phyloP scores from a whole-genome alignment of 75 land plant genomes.

The Pinus taeda region DNA sequence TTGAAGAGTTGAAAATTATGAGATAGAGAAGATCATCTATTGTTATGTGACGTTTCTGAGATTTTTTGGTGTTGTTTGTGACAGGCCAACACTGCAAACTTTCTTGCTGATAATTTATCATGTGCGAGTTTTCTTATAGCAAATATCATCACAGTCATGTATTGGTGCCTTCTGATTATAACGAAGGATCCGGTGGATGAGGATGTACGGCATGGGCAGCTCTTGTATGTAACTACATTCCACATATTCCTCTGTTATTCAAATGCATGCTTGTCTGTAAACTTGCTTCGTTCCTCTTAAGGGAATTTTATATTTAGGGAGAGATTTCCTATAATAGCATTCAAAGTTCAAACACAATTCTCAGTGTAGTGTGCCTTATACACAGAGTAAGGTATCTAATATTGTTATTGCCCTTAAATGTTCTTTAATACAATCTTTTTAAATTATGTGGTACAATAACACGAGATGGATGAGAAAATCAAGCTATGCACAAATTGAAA shows the following conservation, averaged over 20 bases:
- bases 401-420: too few relatives aligned
- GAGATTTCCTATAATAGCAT: not conserved
- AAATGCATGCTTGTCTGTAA: not conserved
- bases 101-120: slow-evolving; percentile 29
- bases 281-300: not conserved
- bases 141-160: slow-evolving; percentile 33
- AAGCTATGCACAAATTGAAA: not conserved
- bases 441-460: not conserved
- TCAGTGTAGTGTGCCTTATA: not conserved
- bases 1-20: not conserved
- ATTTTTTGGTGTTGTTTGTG: slow-evolving; percentile 4
- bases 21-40: not conserved
- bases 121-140: slow-evolving; percentile 38
- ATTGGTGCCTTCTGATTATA: slow-evolving; percentile 19
- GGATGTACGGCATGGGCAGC: slow-evolving; percentile 8
- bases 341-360: not conserved
- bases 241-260: not conserved
- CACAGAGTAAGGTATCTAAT: not conserved
- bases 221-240: slow-evolving; percentile 21
- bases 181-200: slow-evolving; percentile 19
- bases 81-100: slow-evolving; percentile 18
- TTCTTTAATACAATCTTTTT: too few relatives aligned
- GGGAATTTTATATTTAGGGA: not conserved
- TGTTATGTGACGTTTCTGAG: not conserved
- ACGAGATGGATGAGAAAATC: not conserved